A percentile compares a stretch with the other conserved stretches of the same genome.
These are phyloP conservation scores for Cyphellophora attinorum DNA, from an alignment of 2,329 filamentous ascomycete genomes.

Conservation along the genomic window DNA sequence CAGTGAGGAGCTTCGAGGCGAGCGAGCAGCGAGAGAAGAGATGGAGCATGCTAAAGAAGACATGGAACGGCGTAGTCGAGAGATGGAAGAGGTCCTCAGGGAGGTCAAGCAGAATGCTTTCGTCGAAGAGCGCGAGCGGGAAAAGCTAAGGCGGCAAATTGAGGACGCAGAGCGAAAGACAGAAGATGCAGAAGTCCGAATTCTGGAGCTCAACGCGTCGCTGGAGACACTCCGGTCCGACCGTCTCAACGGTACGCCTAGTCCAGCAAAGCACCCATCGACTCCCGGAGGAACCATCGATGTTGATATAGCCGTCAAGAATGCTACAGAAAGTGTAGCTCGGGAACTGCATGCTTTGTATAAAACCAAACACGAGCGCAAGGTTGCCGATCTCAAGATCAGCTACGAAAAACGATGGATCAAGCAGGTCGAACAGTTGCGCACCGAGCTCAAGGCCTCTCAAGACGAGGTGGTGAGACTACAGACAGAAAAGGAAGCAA, in stretches of 20 bases:
- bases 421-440: constrained; percentile 73
- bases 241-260: constrained; percentile 20
- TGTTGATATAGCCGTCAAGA: constrained; percentile 61
- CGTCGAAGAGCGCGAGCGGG: constrained; percentile 66
- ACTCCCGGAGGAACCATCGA: constrained; percentile 26
- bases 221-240: constrained; percentile 31
- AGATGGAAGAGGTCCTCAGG: constrained; percentile 73
- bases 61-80: constrained; percentile 76
- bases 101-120: constrained; percentile 76
- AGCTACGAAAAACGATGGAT: constrained; percentile 80
- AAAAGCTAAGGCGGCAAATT: constrained; percentile 64
- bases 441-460: constrained; percentile 60
- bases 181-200: constrained; percentile 34
- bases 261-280: constrained; percentile 23
- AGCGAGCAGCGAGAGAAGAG: constrained; percentile 59
- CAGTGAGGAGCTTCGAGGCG: constrained; percentile 72
- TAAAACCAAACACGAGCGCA: constrained; percentile 94
- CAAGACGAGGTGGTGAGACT: constrained; percentile 67
- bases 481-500: constrained; percentile 54
- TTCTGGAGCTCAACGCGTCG: constrained; percentile 37
- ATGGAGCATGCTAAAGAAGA: constrained; percentile 65
- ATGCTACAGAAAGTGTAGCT: constrained; percentile 83
- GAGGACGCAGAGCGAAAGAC: constrained; percentile 61
- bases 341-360: constrained; percentile 86
- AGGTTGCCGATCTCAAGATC: constrained; percentile 79